Evolutionary conservation across 2,329 filamentous ascomycete genomes (phyloP), one percentile per base, ranked within the genome.

Genomic region (Gaeumannomyces sp.): DNA sequence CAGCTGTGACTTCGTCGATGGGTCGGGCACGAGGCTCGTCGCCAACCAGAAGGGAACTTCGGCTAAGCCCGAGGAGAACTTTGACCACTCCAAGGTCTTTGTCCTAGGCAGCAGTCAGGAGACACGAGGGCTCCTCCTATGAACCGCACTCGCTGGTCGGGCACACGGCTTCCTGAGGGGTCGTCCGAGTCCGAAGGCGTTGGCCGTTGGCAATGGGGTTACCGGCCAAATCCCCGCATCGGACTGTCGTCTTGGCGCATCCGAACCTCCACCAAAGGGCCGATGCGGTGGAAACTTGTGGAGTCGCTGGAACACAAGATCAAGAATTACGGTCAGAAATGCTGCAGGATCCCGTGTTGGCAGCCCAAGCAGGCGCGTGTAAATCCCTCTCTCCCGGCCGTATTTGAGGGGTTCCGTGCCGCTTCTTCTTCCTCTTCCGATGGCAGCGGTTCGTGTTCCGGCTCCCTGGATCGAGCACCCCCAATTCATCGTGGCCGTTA

Each of bases 11-110:
- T 72, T 77, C 11, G 61, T 67, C 45, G 14, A 3, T 13, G 31
- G 33, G n/a, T 27, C n/a, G 3, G 75, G 76, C 1, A 73, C 78
- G 1, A 72, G 71, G 50, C 62, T 82, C n/a, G 72, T 81, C 61
- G 73, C 76, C 7, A 82, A 82, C 61, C 80, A 82, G 72, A 80
- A 2, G 76, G 67, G 67, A 2, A 45, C 19, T 19, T 45, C 16
- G 16, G 14, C 38, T 4, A 19, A 22, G 38, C 16, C 38, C 38
- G 2, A 22, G 16, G 16, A 22, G 38, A 22, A 45, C 7, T 22
- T 45, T 22, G 38, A 22, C 7, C 16, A 19, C 16, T 6, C 5
- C 7, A 19, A 45, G 7, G 19, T 6, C 16, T 19, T 45, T 7
- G 19, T 45, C 19, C 38, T 45, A 16, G 13, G 38, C 14, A 45